phyloP scores from a whole-genome alignment of 208 protist genomes.

The Leishmania arabica region DNA sequence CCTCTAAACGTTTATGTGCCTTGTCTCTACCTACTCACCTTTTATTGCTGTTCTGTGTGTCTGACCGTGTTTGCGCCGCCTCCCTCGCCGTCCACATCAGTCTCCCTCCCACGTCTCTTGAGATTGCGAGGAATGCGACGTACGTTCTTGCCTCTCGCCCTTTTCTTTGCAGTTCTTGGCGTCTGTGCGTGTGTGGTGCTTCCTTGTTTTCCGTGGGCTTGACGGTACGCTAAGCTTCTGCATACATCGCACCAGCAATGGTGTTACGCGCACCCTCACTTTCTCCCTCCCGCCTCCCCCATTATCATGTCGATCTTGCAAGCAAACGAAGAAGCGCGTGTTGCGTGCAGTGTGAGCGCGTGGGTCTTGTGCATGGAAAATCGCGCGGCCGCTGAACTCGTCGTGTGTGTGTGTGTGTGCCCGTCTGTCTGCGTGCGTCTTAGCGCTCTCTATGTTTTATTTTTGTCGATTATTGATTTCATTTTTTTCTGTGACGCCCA shows the following conservation, averaged over 20 bases:
- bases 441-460: not conserved
- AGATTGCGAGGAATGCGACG: not conserved
- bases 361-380: not conserved
- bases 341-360: not conserved
- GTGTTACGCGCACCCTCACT: not conserved
- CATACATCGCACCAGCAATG: not conserved
- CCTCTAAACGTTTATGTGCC: not conserved
- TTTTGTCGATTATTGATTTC: not conserved
- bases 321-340: not conserved
- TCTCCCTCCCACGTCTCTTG: not conserved
- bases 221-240: not conserved
- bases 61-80: not conserved
- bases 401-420: not conserved
- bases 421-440: not conserved
- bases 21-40: not conserved
- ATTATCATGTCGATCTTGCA: not conserved
- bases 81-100: not conserved
- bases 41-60: not conserved
- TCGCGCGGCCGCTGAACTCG: not conserved
- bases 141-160: not conserved
- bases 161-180: not conserved
- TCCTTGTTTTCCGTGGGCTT: not conserved
- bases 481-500: not conserved
- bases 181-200: not conserved
- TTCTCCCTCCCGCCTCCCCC: not conserved